Percentiles rank a stretch among this genome's conserved stretches.
Conservation (phyloP, 2,329 filamentous ascomycete genomes). For the Apiospora koreana region DNA sequence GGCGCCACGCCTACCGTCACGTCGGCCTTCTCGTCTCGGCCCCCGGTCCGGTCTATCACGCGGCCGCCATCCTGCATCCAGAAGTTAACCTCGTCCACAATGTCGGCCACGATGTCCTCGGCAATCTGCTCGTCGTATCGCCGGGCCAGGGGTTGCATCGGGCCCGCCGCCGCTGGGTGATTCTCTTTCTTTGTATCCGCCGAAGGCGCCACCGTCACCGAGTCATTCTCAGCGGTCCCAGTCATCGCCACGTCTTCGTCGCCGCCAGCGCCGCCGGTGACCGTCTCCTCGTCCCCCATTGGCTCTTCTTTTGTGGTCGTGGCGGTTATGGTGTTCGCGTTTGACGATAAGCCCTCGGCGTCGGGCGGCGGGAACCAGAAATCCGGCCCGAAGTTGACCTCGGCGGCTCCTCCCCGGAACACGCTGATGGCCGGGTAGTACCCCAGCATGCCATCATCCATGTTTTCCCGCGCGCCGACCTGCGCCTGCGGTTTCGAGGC, state of each 20-base stretch:
- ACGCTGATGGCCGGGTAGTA: slow-evolving; percentile 95
- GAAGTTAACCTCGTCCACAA: slow-evolving; percentile 93
- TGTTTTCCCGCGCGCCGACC: slow-evolving; percentile 77
- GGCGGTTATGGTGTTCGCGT: neutral
- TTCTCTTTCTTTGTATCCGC: slow-evolving; percentile 14
- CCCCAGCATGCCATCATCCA: slow-evolving; percentile 92
- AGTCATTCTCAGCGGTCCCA: slow-evolving; percentile 38
- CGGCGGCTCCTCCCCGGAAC: slow-evolving; percentile 86
- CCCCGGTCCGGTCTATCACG: slow-evolving; percentile 46
- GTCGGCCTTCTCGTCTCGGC: slow-evolving; percentile 45
- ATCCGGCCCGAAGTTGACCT: slow-evolving; percentile 91
- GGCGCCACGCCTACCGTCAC: slow-evolving; percentile 42
- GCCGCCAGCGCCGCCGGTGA: slow-evolving; percentile 12
- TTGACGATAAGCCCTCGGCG: slow-evolving; percentile 40
- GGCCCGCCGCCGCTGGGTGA: slow-evolving; percentile 21
- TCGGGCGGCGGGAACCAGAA: slow-evolving; percentile 85
- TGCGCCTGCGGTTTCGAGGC: slow-evolving; percentile 75
- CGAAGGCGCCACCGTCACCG: slow-evolving; percentile 19
- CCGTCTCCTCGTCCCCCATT: no score
- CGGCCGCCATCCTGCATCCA: slow-evolving; percentile 70
- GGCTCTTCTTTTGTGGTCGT: slow-evolving; percentile 7
- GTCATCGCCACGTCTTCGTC: slow-evolving; percentile 51
- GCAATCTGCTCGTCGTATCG: slow-evolving; percentile 91
- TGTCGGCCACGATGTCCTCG: slow-evolving; percentile 90
- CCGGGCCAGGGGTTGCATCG: slow-evolving; percentile 66